These are phyloP conservation scores for Magnaporthales sp. DNA, from an alignment of 2,329 filamentous ascomycete species.

Conservation along the genomic window DNA sequence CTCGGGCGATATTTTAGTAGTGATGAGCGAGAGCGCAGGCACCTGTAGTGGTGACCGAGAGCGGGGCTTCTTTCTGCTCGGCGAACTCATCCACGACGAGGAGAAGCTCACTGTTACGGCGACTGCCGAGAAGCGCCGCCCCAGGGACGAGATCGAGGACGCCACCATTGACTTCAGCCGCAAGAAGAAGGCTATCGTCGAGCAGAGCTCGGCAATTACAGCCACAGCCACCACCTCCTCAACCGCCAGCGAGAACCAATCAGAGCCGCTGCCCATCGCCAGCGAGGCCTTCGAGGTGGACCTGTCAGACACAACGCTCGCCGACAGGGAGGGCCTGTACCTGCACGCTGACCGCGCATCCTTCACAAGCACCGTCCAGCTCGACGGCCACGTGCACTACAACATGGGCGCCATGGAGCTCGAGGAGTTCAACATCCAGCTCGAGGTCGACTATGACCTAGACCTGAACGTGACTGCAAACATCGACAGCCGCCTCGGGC, in stretches of 20 bases:
- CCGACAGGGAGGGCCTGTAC: background rate
- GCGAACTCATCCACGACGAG: background rate
- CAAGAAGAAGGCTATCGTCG: background rate
- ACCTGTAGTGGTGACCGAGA: background rate
- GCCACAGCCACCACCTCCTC: background rate
- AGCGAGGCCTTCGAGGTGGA: background rate
- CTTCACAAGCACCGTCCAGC: background rate
- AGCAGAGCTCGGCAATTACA: background rate
- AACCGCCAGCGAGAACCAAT: no score
- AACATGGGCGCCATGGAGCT: background rate
- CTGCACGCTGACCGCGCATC: background rate
- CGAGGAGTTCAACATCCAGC: background rate
- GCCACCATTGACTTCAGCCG: background rate
- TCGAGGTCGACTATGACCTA: background rate
- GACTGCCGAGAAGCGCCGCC: background rate
- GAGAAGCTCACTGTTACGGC: background rate
- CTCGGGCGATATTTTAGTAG: background rate
- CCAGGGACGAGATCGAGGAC: background rate
- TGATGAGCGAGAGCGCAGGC: background rate
- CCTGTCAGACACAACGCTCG: background rate
- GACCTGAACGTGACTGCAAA: background rate
- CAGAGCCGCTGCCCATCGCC: background rate
- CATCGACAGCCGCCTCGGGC: background rate
- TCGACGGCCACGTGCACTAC: background rate
- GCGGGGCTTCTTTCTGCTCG: background rate